Evolutionary conservation across 108 stramenopile genomes (phyloP), one percentile per base, ranked within the genome.

Genomic region (Bacterosira constricta): DNA sequence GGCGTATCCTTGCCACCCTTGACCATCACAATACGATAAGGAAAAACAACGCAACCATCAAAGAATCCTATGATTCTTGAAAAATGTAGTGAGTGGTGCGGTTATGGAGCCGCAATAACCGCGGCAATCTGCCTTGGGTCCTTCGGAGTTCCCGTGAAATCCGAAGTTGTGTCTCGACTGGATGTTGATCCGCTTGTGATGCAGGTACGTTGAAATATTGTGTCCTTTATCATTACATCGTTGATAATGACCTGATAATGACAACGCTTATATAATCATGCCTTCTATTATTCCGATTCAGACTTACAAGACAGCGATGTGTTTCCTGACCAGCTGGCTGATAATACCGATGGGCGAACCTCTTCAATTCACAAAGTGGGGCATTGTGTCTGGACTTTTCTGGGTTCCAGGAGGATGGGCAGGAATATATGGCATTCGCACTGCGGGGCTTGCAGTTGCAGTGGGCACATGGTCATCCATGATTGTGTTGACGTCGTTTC

Each of bases 391-490:
- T 44, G 92, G 92, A 12, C 36, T 90, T 2, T 85, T 90, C 31
- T 91, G 92, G 88, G 86, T 86, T 25, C 81, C 83, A 5, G 90
- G 85, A 13, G 86, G 86, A 0, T 31, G 60, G 2, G 58, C 67
- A 47, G 85, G 86, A 8, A 82, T 87, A 25, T 83, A 77, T 49
- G 85, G 69, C 4, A 89, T 93, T 39, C 79, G 87, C 17, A 82
- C 67, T 76, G 88, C 88, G 23, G 92, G 92, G 0, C 44, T 94
- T 12, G 90, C 92, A 17, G 69, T 91, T 25, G 81, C 83, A 8
- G 78, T 87, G 23, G 92, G 90, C 0, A 88, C 84, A 10, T 90
- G 90, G 87, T 84, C 87, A 12, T 81, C 78, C 9, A 64, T 85
- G 35, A 87, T 88, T 61, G 85, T 94, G 18, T 44, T 90, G 30